Conservation (phyloP, 2,329 filamentous ascomycete species). For the Metarhizium sp. region DNA sequence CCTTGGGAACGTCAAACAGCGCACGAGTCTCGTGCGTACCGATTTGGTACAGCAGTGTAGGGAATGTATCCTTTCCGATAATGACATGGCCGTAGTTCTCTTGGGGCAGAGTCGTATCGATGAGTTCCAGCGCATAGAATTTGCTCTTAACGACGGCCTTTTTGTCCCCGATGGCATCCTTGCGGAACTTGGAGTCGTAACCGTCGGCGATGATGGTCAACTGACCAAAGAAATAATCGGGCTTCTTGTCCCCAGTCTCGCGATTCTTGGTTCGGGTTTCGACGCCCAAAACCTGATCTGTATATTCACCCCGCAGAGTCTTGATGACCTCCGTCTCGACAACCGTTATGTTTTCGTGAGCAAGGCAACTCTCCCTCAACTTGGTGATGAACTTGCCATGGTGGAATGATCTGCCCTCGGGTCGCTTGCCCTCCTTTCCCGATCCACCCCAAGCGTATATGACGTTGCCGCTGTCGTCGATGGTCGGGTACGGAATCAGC, state of each 20-base stretch:
- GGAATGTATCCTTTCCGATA: conserved; percentile 58
- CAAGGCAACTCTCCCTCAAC: conserved; percentile 64
- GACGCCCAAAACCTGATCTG: conserved; percentile 72
- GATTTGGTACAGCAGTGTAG: conserved; percentile 93
- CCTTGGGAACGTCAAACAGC: conserved; percentile 77
- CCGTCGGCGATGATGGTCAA: conserved; percentile 88
- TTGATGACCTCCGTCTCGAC: conserved; percentile 81
- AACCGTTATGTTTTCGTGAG: conserved; percentile 75
- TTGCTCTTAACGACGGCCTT: conserved; percentile 67
- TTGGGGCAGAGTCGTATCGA: conserved; percentile 71
- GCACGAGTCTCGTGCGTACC: conserved; percentile 88
- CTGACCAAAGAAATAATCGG: conserved; percentile 77
- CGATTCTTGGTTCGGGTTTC: conserved; percentile 58
- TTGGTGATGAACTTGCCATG: conserved; percentile 88
- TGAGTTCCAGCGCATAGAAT: conserved; percentile 89
- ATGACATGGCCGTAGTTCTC: conserved; percentile 79
- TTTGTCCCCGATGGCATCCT: conserved; percentile 55
- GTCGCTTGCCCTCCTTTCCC: conserved; percentile 28
- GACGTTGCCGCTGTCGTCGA: conserved; percentile 38
- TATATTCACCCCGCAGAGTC: conserved; percentile 60
- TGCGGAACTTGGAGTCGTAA: conserved; percentile 86
- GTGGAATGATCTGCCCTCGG: conserved; percentile 76
- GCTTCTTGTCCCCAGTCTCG: conserved; percentile 42
- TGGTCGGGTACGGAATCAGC: conserved; percentile 67
- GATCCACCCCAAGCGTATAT: conserved; percentile 25